Base-by-base conservation (phyloP, 2,329 filamentous ascomycete species). In the Colletotrichum sp. region DNA sequence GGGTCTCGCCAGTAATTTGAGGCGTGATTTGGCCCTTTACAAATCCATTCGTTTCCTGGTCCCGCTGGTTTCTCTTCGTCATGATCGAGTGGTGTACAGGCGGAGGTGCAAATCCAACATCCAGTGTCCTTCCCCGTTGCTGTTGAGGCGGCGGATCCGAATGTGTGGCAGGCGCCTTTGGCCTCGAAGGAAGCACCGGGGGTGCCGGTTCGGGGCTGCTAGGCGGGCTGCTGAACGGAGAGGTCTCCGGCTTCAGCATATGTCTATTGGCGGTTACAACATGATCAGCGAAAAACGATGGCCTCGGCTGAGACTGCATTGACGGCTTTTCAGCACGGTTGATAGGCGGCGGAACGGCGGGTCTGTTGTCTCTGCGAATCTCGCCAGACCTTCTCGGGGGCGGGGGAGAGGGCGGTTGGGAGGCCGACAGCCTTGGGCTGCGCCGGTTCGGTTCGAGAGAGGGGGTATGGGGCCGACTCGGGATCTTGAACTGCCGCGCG, bases 161-260 rank as follows among this genome's bases (percentile, higher is more conserved):
- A 13, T 82, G 79, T 61, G 80, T 30, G 39, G 68, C 39, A 19
- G 70, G 72, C 13, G 75, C 68, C 55, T 71, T 76, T 61, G 89
- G 89, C 15, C 90, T 85, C 8, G 83, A 86, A 22, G 86, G 89
- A 60, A 90, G 86, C 71, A 84, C 85, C 2, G 90, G 89, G 9
- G 88, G 88, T 8, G 86, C 85, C n/a, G 86, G 85, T n/a, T 86
- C 85, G 6, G 91, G 90, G 81, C 94, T 96, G 79, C 92, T 93
- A 0, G 96, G 95, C 22, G 96, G 96, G 44, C 95, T 98, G 80
- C 89, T 96, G 82, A 98, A 98, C 0, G 96, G 96, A 1, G 96
- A 98, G 0, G 92, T 82, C 80, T 87, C 85, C 76, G 87, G 83
- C 81, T 84, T 60, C 82, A 87, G 39, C 80, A 86, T 80, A 59